Base-by-base conservation (phyloP, 805 yeast species). In the Kregervanrija pseudodelftensis region DNA sequence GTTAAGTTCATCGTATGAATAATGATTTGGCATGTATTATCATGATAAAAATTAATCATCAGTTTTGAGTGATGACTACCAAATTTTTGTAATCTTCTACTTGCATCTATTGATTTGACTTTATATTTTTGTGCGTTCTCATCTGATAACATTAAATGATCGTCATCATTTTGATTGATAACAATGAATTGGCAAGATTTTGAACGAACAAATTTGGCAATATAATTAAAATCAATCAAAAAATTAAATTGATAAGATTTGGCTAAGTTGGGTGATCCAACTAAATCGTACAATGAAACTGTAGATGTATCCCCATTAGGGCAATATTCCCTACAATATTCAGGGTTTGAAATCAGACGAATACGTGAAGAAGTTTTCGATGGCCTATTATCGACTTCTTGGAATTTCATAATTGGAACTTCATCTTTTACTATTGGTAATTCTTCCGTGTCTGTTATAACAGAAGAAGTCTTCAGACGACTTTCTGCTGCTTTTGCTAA, bases 1-100 rank as follows among this genome's bases (percentile, higher is more conserved):
- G 81, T 77, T 43, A 81, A 56, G 58, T 83, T 83, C 57, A 76
- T 72, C 1, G 87, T 76, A 58, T 81, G 76, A 17, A 82, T 63
- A 16, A 76, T 76, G 0, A 83, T 58, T 54, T 76, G 79, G 31
- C 72, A 59, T 0, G 71, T 60, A 13, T 63, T 65, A 49, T 75
- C 76, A 2, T 56, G 56, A 53, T 68, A 79, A 46, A 73, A 64
- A 53, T 82, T 82, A 11, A 83, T 63, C 69, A 82, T 77, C 73
- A 82, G 63, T 56, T 83, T 83, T 1, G 86, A 72, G 57, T 83
- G 91, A 58, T 83, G 89, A 3, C 73, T 66, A 0, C 76, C 62
- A 52, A 49, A 74, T 14, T 63, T 69, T 1, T 52, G 49, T 10
- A 59, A 42, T 12, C 47, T 49, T 15, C 44, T 43, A 9, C 58